Percentiles rank a stretch among this genome's conserved stretches.
These are phyloP conservation scores for Neofusicoccum ribis DNA, from an alignment of 2,329 filamentous ascomycete genomes.

Conservation along the genomic window DNA sequence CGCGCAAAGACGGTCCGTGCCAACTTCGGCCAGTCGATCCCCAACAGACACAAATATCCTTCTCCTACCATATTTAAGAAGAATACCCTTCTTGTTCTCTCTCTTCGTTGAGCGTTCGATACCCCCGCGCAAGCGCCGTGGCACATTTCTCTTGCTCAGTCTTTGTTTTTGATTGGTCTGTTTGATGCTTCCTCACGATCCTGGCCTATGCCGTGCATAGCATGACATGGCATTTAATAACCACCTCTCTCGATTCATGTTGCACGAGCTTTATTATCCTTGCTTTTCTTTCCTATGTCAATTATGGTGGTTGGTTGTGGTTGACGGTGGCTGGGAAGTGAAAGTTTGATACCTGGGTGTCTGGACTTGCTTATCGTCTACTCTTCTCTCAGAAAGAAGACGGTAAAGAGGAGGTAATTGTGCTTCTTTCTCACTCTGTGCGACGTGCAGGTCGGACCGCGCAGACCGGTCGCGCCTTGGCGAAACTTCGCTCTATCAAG, in stretches of 20 bases:
- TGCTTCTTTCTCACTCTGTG: too few species aligned
- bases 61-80: background rate
- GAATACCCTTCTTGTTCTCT: background rate
- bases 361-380: background rate
- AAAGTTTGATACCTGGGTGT: background rate
- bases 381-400: too few species aligned
- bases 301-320: background rate
- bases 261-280: background rate
- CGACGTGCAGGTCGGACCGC: too few species aligned
- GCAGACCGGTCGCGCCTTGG: too few species aligned
- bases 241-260: background rate
- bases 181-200: background rate
- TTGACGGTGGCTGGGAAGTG: background rate
- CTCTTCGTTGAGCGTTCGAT: conserved; percentile 15
- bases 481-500: too few species aligned
- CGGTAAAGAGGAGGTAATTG: too few species aligned
- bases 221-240: conserved; percentile 11
- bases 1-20: background rate
- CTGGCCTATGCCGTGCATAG: background rate
- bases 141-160: background rate
- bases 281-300: background rate
- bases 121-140: conserved; percentile 10
- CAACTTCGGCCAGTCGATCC: background rate
- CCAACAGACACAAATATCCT: background rate
- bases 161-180: background rate